These are phyloP conservation scores for Leptographium radiaticola DNA, from an alignment of 2,329 filamentous ascomycete species.

Conservation along the genomic window DNA sequence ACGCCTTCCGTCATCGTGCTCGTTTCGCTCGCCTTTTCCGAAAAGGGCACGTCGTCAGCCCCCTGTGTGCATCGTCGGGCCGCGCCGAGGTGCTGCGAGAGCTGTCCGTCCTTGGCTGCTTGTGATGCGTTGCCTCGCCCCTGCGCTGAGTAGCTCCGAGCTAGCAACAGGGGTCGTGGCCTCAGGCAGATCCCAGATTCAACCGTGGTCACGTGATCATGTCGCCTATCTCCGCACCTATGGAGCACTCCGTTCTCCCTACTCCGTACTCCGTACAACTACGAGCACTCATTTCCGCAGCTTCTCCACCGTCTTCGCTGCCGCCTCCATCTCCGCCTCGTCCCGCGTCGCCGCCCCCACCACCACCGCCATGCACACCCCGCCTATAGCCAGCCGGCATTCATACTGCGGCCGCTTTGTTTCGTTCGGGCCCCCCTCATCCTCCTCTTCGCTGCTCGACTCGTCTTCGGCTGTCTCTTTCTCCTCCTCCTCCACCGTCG, in stretches of 20 bases:
- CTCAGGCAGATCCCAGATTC: too few species aligned
- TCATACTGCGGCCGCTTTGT: neutral
- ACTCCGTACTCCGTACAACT: neutral
- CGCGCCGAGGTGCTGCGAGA: neutral
- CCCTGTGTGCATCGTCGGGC: neutral
- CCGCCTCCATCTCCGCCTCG: constrained; percentile 43
- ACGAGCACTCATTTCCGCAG: constrained; percentile 7
- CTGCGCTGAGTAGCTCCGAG: neutral
- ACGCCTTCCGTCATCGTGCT: neutral
- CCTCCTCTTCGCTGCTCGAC: neutral
- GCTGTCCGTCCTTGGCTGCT: too few species aligned
- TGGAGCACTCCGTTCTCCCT: too few species aligned
- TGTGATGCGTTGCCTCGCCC: neutral
- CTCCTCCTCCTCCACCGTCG: constrained; percentile 3
- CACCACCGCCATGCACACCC: constrained; percentile 29
- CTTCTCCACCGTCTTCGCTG: constrained; percentile 32
- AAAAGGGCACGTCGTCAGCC: too few species aligned
- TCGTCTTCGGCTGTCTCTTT: constrained; percentile 5
- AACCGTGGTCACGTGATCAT: too few species aligned
- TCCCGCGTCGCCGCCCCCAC: constrained; percentile 31
- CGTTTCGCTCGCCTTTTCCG: neutral
- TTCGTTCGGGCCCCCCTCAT: neutral
- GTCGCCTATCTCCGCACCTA: too few species aligned
- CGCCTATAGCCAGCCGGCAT: constrained; percentile 39
- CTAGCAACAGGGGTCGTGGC: too few species aligned